Evolutionary conservation across 192 early-diverging fungal genomes (phyloP), one percentile per base, ranked within the genome.

Genomic region (Backusella tuberculispora): DNA sequence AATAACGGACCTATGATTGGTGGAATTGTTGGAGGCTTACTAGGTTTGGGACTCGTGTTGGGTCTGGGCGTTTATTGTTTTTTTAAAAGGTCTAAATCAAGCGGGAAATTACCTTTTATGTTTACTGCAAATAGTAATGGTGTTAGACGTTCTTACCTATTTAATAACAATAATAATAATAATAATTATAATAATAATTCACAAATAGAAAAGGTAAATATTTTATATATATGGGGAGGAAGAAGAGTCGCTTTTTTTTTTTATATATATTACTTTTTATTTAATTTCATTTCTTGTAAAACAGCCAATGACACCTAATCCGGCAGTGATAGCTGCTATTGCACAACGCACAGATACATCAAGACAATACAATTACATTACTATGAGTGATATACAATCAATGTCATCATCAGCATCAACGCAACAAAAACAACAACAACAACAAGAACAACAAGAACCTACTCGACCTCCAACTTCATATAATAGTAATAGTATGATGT

Each of bases 21-120:
- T 46, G 68, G 68, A 5, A 69, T 69, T 26, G 68, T 69, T 5
- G 68, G 68, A 47, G 68, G 68, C n/a, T 69, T 69, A 47, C 14
- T 69, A 47, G 68, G 68, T 47, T 26, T 69, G 24, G 68, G 68
- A 26, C 24, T 69, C 42, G 6, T 69, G 24, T 15, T 69, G 24
- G 38, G 43, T 29, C 19, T 45, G 10, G 68, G 44, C 19, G 21
- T 69, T 14, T 47, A 47, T 47, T 47, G 43, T 44, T 69, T 46
- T 69, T 29, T 69, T 15, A 69, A 47, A 34, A 47, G 24, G 42
- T 21, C 40, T 44, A 69, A 46, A 29, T 29, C n/a, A 69, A 69
- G 42, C n/a, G 24, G 45, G 9, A 69, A 69, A 45, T 45, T 69
- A 5, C 44, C 68, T 47, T 46, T 69, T 69, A 26, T 21, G 12